Evolutionary conservation across 306 rosid genomes (phyloP).

Genomic region (Prunus dulcis): DNA sequence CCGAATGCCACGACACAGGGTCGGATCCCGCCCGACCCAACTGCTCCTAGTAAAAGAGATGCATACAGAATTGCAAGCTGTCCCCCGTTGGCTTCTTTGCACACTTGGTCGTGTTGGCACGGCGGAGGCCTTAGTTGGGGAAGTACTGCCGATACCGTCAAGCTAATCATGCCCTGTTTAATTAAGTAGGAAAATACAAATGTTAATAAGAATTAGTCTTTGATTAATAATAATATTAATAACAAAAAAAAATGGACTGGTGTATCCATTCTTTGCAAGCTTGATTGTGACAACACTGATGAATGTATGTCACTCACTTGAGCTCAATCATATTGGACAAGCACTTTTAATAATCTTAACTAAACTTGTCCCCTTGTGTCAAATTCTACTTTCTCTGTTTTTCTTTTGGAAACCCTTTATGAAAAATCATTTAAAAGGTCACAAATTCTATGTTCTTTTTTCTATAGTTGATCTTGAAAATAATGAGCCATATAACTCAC

Average conservation of each 20-base stretch:
- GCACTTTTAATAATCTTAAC: background rate
- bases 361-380: background rate
- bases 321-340: background rate
- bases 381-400: background rate
- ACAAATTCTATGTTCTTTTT: too few relatives aligned
- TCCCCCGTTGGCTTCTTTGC: conserved; percentile 56
- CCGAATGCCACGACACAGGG: conserved; percentile 97
- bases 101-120: conserved; percentile 48
- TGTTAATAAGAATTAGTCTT: background rate
- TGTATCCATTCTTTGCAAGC: background rate
- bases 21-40: conserved; percentile 96
- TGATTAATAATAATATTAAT: background rate
- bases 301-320: background rate
- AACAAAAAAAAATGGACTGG: background rate
- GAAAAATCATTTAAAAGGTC: too few relatives aligned
- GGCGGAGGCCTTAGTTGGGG: conserved; percentile 78
- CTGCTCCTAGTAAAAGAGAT: conserved; percentile 52
- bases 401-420: background rate
- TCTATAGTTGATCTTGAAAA: too few relatives aligned
- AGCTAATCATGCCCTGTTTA: conserved; percentile 69
- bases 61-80: conserved; percentile 59
- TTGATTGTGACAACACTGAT: background rate
- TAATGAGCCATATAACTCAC: too few relatives aligned
- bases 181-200: background rate
- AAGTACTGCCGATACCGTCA: conserved; percentile 72